Conservation (phyloP, 441 rosid genomes). For the Cnidoscolus chayamansa region DNA sequence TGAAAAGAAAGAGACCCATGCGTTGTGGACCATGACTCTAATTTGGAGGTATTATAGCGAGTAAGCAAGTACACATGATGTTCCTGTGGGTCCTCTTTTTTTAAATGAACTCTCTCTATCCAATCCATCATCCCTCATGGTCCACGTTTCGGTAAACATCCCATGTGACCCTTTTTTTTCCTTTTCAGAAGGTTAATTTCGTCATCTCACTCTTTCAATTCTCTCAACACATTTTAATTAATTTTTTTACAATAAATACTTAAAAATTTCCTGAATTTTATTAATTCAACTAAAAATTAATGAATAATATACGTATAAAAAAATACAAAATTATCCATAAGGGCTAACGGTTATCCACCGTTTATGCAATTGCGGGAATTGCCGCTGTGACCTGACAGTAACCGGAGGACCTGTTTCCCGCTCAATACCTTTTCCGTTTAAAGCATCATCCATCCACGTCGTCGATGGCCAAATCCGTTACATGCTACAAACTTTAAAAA, state of each 20-base stretch:
- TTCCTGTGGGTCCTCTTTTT: constrained; percentile 18
- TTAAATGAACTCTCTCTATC: constrained; percentile 13
- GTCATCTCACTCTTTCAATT: not conserved
- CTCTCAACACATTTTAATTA: not conserved
- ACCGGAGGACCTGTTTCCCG: not conserved
- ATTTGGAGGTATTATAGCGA: constrained; percentile 28
- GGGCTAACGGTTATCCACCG: no score
- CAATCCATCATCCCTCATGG: constrained; percentile 12
- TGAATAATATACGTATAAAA: no score
- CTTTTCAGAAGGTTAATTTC: constrained; percentile 3
- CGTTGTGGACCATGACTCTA: not conserved
- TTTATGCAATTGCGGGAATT: no score
- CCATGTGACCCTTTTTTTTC: constrained; percentile 36
- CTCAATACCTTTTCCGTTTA: not conserved
- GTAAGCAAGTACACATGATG: constrained; percentile 28
- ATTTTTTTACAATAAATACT: not conserved
- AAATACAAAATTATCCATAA: not conserved
- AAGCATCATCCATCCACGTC: not conserved
- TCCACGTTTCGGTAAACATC: constrained; percentile 33
- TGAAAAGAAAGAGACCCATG: no score
- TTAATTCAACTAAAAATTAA: not conserved
- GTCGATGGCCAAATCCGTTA: not conserved
- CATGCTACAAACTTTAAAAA: no score
- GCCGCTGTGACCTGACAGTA: not conserved
- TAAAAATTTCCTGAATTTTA: no score